A percentile compares a stretch with the other conserved stretches of the same genome.
Evolutionary conservation across 2,329 filamentous ascomycete species (phyloP).

Genomic region (Cercospora zeina): DNA sequence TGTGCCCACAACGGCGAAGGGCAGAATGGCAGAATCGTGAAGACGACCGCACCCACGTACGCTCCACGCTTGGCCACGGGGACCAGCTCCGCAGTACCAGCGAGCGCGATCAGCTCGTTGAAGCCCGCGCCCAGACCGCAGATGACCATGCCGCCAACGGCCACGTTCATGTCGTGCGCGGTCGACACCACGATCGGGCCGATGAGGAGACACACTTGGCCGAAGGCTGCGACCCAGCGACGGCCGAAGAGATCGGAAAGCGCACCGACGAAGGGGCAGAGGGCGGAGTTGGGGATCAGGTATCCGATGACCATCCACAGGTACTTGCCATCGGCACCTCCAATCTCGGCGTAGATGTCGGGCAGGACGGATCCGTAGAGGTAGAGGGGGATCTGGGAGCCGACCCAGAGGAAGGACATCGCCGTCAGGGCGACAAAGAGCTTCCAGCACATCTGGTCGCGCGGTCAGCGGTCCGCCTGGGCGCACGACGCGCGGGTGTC

Average conservation of each 20-base stretch:
- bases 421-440: conserved; percentile 45
- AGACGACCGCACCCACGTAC: conserved; percentile 61
- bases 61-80: conserved; percentile 64
- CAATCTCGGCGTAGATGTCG: conserved; percentile 61
- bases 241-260: conserved; percentile 65
- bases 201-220: conserved; percentile 56
- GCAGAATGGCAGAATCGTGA: conserved; percentile 64
- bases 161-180: conserved; percentile 59
- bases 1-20: conserved; percentile 64
- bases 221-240: conserved; percentile 59
- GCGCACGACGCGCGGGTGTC: neutral
- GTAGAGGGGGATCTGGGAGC: conserved; percentile 60
- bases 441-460: conserved; percentile 18
- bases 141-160: conserved; percentile 63
- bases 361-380: conserved; percentile 46
- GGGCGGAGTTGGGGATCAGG: conserved; percentile 57
- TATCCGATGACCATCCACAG: conserved; percentile 55
- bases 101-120: conserved; percentile 67
- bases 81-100: conserved; percentile 67
- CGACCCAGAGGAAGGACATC: conserved; percentile 62
- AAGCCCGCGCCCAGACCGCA: conserved; percentile 67
- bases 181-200: conserved; percentile 62
- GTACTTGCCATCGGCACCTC: conserved; percentile 52
- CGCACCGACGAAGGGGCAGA: conserved; percentile 66
- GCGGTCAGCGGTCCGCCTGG: conserved; percentile 2